These are phyloP conservation scores for Curvularia verruculosa DNA, from an alignment of 2,329 filamentous ascomycete species.

Conservation along the genomic window DNA sequence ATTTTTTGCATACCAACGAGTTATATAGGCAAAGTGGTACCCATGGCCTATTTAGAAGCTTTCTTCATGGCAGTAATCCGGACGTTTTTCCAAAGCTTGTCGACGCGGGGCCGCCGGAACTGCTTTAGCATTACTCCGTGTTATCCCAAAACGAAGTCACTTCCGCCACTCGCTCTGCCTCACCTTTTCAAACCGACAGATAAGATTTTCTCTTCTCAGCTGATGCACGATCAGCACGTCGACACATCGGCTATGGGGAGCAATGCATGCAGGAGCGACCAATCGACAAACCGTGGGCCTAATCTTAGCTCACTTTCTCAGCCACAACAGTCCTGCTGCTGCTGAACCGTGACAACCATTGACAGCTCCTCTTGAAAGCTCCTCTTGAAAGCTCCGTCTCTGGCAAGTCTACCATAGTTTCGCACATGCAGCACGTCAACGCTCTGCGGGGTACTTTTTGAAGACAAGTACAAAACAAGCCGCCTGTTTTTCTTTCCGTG, in stretches of 20 bases:
- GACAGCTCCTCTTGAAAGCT: constrained; percentile 3
- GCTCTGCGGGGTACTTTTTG: not conserved
- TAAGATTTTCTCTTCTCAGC: constrained; percentile 11
- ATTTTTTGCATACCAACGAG: not conserved
- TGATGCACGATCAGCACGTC: constrained; percentile 15
- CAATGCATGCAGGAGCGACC: constrained; percentile 22
- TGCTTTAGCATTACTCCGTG: not conserved
- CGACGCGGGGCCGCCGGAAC: constrained; percentile 9
- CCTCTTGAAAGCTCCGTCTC: not conserved
- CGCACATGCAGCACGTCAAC: not conserved
- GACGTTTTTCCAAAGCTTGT: not conserved
- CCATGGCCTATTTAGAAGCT: not conserved
- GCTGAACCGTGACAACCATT: constrained; percentile 15
- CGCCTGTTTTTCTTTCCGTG: not conserved
- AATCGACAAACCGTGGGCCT: constrained; percentile 18
- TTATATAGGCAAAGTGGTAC: not conserved
- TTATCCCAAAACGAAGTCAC: constrained; percentile 5
- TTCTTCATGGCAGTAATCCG: not conserved
- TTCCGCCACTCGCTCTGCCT: constrained; percentile 8
- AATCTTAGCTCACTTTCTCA: constrained; percentile 26
- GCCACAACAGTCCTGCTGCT: constrained; percentile 14
- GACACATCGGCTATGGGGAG: constrained; percentile 6
- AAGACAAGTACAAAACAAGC: not conserved
- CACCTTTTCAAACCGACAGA: not conserved
- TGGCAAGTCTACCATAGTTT: not conserved